Evolutionary conservation across 768 basidiomycete genomes (phyloP), one percentile per base, ranked within the genome.

Genomic region (Paxillus ammoniavirescens): DNA sequence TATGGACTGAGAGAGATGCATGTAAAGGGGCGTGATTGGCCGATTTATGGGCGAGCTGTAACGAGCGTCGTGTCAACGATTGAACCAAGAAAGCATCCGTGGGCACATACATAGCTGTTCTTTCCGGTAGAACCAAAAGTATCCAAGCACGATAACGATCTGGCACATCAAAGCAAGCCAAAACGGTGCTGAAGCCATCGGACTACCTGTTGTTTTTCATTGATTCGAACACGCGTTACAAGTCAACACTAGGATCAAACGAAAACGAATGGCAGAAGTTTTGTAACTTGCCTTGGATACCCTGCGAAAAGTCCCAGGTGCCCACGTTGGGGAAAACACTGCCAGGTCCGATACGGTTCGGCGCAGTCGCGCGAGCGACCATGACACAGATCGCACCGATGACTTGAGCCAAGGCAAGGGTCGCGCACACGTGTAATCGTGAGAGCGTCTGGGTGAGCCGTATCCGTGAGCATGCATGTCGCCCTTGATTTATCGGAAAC

Each of bases 101-200:
- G 26, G 26, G 26, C 3, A 77, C 88, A 49, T 67, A 89, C 89
- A 72, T 55, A 96, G 82, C 69, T 96, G 93, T 72, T 96, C 93
- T 74, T 92, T 93, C 70, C 93, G 85, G 73, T 95, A 96, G 82
- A 96, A 95, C 91, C 91, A 91, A 77, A 94, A 93, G 75, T 96
- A 96, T 18, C 93, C 93, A 55, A 86, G 71, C 53, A 95, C 91
- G 65, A 96, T 93, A 60, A 93, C 70, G 50, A 96, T 65, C 67
- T 93, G 91, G 67, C 84, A 89, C 7, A 83, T 61, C 51, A 91
- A 75, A 43, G 91, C 91, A 47, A 94, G 72, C 93, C 93, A 96
- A 78, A 96, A 96, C 42, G 89, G 79, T 50, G 91, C 86, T 14
- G 81, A 77, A 17, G 87, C 89, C 82, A 93, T 85, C 18, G 91